Evolutionary conservation across 2,329 filamentous ascomycete genomes (phyloP), one percentile per base, ranked within the genome.

Genomic region (Alternaria ventricosa): DNA sequence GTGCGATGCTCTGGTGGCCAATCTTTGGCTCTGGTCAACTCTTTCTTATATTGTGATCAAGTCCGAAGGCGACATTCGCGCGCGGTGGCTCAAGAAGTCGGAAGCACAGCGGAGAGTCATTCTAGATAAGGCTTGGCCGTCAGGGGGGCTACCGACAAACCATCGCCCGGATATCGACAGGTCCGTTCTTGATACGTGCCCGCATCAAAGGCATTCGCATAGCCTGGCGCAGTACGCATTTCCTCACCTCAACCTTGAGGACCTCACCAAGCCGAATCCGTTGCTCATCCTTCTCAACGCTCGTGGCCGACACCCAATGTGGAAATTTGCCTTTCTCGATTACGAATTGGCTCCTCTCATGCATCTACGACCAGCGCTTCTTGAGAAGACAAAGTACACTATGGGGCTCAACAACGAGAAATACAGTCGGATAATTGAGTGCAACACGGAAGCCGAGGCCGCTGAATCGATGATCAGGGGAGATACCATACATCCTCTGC

Each of bases 201-300:
- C 61, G 9, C 53, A 63, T 25, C 50, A 55, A n/a, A 49, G 55
- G 18, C n/a, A 73, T 70, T 23, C 73, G 80, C 30, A 61, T 60
- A 10, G 72, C 13, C 44, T 27, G 9, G 25, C 9, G 79, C 82
- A 6, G 57, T 75, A 9, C 87, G 78, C 63, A 72, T 86, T 45
- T 81, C 87, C 87, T 0, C 80, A 84, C 49, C 83, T 89, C 71
- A 90, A 89, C 66, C 78, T 86, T 44, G 85, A 89, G 58, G 87
- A 89, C 67, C 76, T 90, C 1, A 55, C 69, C 0, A 78, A 82
- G 22, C 72, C 81, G 0, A 84, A 82, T 51, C 62, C 75, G 0
- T 68, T 90, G 9, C 72, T 89, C 7, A 56, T 67, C 1, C 77
- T 89, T 20, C 71, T 90, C 11, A 86, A 87, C 58, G 75, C 86